These are phyloP conservation scores for Pulveroboletus sp. DNA, from an alignment of 768 basidiomycete genomes.

Conservation along the genomic window DNA sequence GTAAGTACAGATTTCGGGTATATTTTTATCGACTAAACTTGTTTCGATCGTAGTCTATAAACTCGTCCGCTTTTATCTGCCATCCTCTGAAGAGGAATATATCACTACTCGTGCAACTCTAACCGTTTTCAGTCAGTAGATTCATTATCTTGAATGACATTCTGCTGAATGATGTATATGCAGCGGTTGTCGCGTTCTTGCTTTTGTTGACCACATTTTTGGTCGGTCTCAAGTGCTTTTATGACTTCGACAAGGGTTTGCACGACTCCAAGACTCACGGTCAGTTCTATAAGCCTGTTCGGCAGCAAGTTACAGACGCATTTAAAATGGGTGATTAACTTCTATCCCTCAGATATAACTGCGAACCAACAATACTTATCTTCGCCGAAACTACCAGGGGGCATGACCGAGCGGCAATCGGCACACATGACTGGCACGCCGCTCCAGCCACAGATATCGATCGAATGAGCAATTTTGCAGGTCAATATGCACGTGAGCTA, in stretches of 20 bases:
- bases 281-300: slow-evolving; percentile 46
- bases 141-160: not conserved
- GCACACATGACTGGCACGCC: slow-evolving; percentile 44
- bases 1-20: slow-evolving; percentile 15
- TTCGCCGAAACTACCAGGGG: slow-evolving; percentile 36
- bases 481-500: not conserved
- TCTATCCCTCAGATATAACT: slow-evolving; percentile 43
- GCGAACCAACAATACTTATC: slow-evolving; percentile 44
- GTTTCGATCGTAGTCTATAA: slow-evolving; percentile 63
- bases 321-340: slow-evolving; percentile 38
- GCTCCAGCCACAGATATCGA: slow-evolving; percentile 67
- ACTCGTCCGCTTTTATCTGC: slow-evolving; percentile 78
- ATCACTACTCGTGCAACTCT: slow-evolving; percentile 74
- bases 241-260: slow-evolving; percentile 82
- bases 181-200: slow-evolving; percentile 76
- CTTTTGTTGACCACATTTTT: slow-evolving; percentile 71
- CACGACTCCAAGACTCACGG: slow-evolving; percentile 69
- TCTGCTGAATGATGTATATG: not conserved
- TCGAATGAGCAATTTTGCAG: slow-evolving; percentile 48
- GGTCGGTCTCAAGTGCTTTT: slow-evolving; percentile 75
- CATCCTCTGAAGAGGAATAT: slow-evolving; percentile 53
- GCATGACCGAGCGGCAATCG: slow-evolving; percentile 46
- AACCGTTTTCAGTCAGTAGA: slow-evolving; percentile 71
- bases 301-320: slow-evolving; percentile 17
- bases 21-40: not conserved